Evolutionary conservation across 1,139 yeast genomes (phyloP).

Genomic region (Blastobotrys raffinosifermentans): DNA sequence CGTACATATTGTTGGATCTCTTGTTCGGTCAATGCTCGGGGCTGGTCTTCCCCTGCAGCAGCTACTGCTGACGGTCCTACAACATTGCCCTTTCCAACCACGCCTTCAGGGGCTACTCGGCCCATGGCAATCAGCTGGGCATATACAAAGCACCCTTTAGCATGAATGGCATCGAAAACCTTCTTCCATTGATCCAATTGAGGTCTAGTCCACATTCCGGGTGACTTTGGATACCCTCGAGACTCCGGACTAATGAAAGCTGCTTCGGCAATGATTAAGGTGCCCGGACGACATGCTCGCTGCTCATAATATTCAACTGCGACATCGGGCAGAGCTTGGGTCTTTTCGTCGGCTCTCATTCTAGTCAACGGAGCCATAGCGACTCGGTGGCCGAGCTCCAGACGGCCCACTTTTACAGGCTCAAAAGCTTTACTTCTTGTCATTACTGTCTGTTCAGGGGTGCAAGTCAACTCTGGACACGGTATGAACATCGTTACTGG

Average conservation of each 20-base stretch:
- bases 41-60: conserved; percentile 31
- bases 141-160: conserved; percentile 32
- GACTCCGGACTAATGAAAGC: conserved; percentile 36
- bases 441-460: too few species aligned
- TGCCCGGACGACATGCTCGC: conserved; percentile 49
- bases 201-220: conserved; percentile 44
- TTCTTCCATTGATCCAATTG: conserved; percentile 37
- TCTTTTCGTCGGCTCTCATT: conserved; percentile 32
- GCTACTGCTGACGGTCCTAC: conserved; percentile 30
- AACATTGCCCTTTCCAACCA: conserved; percentile 21
- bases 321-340: conserved; percentile 41
- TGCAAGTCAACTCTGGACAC: too few species aligned
- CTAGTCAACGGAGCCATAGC: conserved; percentile 54
- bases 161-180: conserved; percentile 36
- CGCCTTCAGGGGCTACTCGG: conserved; percentile 29
- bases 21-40: conserved; percentile 36
- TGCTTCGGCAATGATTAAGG: conserved; percentile 42
- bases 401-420: conserved; percentile 28
- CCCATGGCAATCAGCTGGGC: conserved; percentile 42
- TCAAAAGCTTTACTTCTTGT: conserved; percentile 32
- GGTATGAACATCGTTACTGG: too few species aligned
- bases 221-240: conserved; percentile 28
- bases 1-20: conserved; percentile 38
- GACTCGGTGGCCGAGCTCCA: conserved; percentile 37
- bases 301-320: conserved; percentile 47